Percentiles rank a stretch among this genome's conserved stretches.
Evolutionary conservation across 2,329 filamentous ascomycete genomes (phyloP).

Genomic region (Pseudocercospora pini-densiflorae): DNA sequence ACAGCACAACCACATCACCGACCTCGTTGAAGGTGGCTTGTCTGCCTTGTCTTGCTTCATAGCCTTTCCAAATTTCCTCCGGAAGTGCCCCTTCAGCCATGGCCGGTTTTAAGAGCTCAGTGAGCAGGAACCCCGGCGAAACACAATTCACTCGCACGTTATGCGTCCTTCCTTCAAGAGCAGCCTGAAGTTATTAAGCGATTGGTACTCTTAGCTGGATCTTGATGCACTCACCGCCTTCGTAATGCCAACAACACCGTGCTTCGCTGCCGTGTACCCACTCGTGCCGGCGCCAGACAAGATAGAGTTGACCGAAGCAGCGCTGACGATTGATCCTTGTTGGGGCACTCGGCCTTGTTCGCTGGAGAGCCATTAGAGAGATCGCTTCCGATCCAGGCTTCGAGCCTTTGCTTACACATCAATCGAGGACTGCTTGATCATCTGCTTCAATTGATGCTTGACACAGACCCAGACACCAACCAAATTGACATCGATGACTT

Average conservation of each 20-base stretch:
- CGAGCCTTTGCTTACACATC: slow-evolving; percentile 15
- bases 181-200: slow-evolving; percentile 15
- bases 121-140: slow-evolving; percentile 38
- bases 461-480: slow-evolving; percentile 45
- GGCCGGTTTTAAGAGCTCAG: slow-evolving; percentile 28
- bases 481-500: slow-evolving; percentile 43
- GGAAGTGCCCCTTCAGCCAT: slow-evolving; percentile 20
- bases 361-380: slow-evolving; percentile 2
- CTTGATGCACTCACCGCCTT: slow-evolving; percentile 33
- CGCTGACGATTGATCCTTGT: slow-evolving; percentile 46
- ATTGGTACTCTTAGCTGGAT: too few species aligned
- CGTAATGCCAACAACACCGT: slow-evolving; percentile 48
- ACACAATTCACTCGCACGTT: slow-evolving; percentile 44
- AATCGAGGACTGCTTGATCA: slow-evolving; percentile 42
- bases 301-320: slow-evolving; percentile 45
- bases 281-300: slow-evolving; percentile 41
- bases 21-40: slow-evolving; percentile 31
- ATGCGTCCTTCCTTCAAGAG: slow-evolving; percentile 39
- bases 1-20: slow-evolving; percentile 34
- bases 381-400: too few species aligned
- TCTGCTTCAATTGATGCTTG: slow-evolving; percentile 47
- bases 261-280: slow-evolving; percentile 47
- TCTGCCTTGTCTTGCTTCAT: slow-evolving; percentile 32
- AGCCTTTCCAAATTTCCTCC: slow-evolving; percentile 23
- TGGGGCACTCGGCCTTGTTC: slow-evolving; percentile 32